These are phyloP conservation scores for Solanum bukasovii DNA, from an alignment of 257 asterid species.

Conservation along the genomic window DNA sequence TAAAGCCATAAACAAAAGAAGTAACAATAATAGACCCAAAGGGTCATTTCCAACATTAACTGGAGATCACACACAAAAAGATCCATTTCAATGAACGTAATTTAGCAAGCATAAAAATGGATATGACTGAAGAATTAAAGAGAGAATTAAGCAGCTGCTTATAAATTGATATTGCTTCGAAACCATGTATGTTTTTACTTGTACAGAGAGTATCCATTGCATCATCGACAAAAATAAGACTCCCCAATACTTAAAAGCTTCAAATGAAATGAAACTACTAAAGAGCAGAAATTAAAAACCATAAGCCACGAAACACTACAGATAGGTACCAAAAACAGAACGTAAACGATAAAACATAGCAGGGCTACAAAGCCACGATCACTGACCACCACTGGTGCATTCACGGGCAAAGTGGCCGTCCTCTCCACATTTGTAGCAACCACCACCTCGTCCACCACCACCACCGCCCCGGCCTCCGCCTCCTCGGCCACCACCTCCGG, in stretches of 20 bases:
- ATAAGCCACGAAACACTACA: not conserved
- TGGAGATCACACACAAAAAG: not conserved
- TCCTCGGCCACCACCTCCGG: not conserved
- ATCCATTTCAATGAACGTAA: not conserved
- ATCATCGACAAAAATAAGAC: not conserved
- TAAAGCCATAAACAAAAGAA: not conserved
- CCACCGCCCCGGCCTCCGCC: constrained; percentile 19
- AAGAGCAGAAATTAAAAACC: not conserved
- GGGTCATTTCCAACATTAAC: not conserved
- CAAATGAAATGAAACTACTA: not conserved
- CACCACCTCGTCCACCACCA: constrained; percentile 16
- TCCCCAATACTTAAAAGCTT: not conserved
- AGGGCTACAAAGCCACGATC: not conserved
- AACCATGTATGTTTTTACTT: not conserved
- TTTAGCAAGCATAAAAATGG: not conserved
- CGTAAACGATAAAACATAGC: not conserved
- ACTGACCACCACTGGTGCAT: constrained; percentile 34
- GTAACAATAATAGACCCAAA: not conserved
- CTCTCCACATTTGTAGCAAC: constrained; percentile 42
- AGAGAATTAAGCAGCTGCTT: not conserved
- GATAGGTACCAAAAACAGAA: not conserved
- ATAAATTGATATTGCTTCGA: not conserved
- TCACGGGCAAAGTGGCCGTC: constrained; percentile 62
- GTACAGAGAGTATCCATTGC: not conserved
- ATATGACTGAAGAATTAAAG: not conserved